Evolutionary conservation across 345 rosid species (phyloP).

Genomic region (Corchorus olitorius): DNA sequence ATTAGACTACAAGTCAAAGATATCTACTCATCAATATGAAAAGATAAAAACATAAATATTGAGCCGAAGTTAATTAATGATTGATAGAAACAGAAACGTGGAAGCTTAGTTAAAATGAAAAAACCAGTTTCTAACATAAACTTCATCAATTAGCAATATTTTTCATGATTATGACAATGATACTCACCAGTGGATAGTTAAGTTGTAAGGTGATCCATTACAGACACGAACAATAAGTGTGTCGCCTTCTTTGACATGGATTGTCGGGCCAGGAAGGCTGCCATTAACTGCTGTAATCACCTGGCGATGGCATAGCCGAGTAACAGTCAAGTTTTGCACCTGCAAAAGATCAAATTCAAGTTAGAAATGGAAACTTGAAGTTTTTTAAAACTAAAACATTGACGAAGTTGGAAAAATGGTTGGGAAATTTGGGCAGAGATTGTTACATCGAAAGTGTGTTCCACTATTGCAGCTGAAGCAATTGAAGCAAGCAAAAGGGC

Average conservation of each 20-base stretch:
- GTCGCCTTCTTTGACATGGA: conserved; percentile 68
- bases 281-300: conserved; percentile 77
- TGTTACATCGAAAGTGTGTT: conserved; percentile 72
- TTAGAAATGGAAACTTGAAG: neutral
- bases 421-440: neutral
- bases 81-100: too few species aligned
- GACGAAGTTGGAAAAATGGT: too few species aligned
- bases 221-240: conserved; percentile 69
- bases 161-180: too few species aligned
- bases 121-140: too few species aligned
- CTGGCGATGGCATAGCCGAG: conserved; percentile 54
- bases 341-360: conserved; percentile 23
- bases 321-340: conserved; percentile 68
- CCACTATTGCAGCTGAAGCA: conserved; percentile 70
- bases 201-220: conserved; percentile 78
- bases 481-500: conserved; percentile 41
- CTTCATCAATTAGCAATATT: too few species aligned
- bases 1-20: too few species aligned
- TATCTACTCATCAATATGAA: too few species aligned
- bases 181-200: conserved; percentile 79
- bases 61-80: too few species aligned
- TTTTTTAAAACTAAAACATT: neutral
- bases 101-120: too few species aligned
- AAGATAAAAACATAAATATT: too few species aligned
- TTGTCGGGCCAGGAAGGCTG: conserved; percentile 72